Evolutionary conservation across 257 asterid species (phyloP), one percentile per base, ranked within the genome.

Genomic region (Orobanche coerulescens): DNA sequence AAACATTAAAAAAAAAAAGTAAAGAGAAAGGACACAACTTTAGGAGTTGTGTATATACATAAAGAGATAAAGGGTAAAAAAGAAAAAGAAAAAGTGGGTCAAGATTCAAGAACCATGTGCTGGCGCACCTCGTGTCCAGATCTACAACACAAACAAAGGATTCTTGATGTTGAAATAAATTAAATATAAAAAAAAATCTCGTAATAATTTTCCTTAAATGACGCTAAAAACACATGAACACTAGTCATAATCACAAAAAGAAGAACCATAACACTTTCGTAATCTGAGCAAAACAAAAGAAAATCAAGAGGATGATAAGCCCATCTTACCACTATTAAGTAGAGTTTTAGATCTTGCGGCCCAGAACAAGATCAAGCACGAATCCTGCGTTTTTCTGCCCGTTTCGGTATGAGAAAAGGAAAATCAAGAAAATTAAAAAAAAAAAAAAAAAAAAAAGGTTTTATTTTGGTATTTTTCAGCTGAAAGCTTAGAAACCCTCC

Each of bases 41-140:
- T 49, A 39, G 16, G 24, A 28, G n/a, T 7, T n/a, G n/a, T n/a
- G n/a, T n/a, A n/a, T n/a, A n/a, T n/a, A n/a, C n/a, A n/a, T n/a
- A n/a, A n/a, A n/a, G n/a, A 44, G 23, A 46, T 10, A 59, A 10
- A 12, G 16, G 34, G 28, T 0, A 55, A 47, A 60, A 10, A 23
- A 46, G 0, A 48, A 47, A 59, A 11, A 9, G 30, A 65, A 59
- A 65, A 49, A 26, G 49, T 40, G 26, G 74, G 87, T 78, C 80
- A 80, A 75, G 71, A 55, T 46, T 79, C 71, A 22, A 69, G 66
- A 71, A 77, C 64, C 93, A 84, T 80, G 95, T 87, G 90, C 78
- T 50, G 37, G 65, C 63, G 73, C 51, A 67, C 76, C 70, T 63
- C 71, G 78, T 67, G 75, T 68, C 62, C 80, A 79, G 85, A 80